A percentile compares a stretch with the other conserved stretches of the same genome.
Conservation (phyloP, 129 eudicot genomes). For the Logfia minima region DNA sequence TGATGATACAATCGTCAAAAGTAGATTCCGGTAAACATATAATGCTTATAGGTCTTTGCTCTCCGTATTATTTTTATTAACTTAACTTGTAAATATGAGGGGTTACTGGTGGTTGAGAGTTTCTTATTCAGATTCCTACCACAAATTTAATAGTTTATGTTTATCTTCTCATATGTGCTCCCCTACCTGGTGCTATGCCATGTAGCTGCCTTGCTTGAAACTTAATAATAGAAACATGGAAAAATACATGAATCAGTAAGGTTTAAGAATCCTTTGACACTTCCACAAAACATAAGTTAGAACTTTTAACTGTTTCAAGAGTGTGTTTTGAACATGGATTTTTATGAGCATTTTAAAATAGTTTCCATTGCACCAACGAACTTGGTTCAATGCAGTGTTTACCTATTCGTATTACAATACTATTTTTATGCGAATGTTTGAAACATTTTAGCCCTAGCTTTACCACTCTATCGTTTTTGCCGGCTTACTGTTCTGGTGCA, state of each 20-base stretch:
- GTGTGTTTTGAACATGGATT: neutral
- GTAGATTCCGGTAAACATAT: conserved; percentile 39
- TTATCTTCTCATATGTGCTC: neutral
- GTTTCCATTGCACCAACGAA: neutral
- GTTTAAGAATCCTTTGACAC: neutral
- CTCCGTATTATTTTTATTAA: neutral
- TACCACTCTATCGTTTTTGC: too few relatives aligned
- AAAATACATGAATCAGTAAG: neutral
- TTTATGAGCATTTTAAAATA: too few relatives aligned
- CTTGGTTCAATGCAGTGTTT: neutral
- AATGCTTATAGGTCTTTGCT: conserved; percentile 1
- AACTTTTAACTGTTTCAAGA: neutral
- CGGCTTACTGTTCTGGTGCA: neutral
- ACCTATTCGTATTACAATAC: neutral
- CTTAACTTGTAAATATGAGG: neutral
- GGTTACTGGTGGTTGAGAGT: neutral
- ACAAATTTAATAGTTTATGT: neutral
- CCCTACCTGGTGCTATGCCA: neutral
- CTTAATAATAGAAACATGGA: too few relatives aligned
- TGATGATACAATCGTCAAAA: conserved; percentile 35
- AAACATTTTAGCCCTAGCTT: too few relatives aligned
- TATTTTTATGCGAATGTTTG: too few relatives aligned
- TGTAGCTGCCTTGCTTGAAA: neutral
- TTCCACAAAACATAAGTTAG: neutral
- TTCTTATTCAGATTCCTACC: neutral